These are phyloP conservation scores for Microcyclosporella mali DNA, from an alignment of 2,329 filamentous ascomycete genomes.

Conservation along the genomic window DNA sequence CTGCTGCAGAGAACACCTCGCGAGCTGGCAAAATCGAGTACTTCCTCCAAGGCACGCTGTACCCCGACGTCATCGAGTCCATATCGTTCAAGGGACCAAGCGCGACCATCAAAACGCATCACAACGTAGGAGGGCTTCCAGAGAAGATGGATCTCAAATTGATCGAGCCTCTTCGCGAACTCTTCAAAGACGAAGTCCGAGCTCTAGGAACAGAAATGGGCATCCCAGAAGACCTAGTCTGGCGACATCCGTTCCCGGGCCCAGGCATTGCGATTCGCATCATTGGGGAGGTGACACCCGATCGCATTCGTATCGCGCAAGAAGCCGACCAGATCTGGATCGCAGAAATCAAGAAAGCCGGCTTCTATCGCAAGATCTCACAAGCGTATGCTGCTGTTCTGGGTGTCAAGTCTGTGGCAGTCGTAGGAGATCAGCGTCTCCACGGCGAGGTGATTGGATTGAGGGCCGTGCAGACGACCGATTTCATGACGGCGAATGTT, in stretches of 20 bases:
- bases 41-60: constrained; percentile 82
- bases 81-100: constrained; percentile 68
- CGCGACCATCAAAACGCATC: constrained; percentile 68
- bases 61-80: constrained; percentile 66
- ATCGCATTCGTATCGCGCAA: constrained; percentile 72
- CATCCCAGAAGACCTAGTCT: constrained; percentile 68
- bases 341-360: constrained; percentile 63
- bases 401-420: constrained; percentile 59
- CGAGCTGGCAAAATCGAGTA: constrained; percentile 72
- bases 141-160: constrained; percentile 59
- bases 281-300: constrained; percentile 74
- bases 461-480: constrained; percentile 56
- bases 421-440: constrained; percentile 65
- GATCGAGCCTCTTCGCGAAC: constrained; percentile 70
- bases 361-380: constrained; percentile 64
- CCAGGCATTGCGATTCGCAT: constrained; percentile 72
- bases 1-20: constrained; percentile 59
- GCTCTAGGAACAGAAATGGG: constrained; percentile 62
- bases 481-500: constrained; percentile 71
- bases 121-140: constrained; percentile 66
- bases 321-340: constrained; percentile 75
- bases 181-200: constrained; percentile 81
- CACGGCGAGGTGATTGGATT: constrained; percentile 58
- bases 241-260: constrained; percentile 72
- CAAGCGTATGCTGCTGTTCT: constrained; percentile 66